Percentiles rank a stretch among this genome's conserved stretches.
These are phyloP conservation scores for Clarkia xantiana DNA, from an alignment of 345 rosid genomes.

Conservation along the genomic window DNA sequence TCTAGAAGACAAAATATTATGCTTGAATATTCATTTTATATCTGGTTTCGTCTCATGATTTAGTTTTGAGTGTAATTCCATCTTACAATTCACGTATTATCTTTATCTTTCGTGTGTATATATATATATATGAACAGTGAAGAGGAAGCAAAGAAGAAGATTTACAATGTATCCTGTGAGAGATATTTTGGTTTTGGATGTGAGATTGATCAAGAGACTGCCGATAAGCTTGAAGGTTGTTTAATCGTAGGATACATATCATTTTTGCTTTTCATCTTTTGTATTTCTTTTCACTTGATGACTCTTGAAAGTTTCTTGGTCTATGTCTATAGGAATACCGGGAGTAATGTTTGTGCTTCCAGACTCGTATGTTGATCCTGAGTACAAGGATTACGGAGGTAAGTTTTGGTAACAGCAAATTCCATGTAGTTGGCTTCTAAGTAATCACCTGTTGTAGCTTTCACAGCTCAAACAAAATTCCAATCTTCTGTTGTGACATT, in stretches of 20 bases:
- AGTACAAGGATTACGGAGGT: constrained; percentile 92
- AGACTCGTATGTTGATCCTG: constrained; percentile 85
- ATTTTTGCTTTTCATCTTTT: neutral
- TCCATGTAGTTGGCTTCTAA: neutral
- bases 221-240: constrained; percentile 79
- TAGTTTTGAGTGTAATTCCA: neutral
- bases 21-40: too few relatives aligned
- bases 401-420: constrained; percentile 6
- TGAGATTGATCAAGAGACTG: constrained; percentile 92
- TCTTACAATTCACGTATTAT: neutral
- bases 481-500: too few relatives aligned
- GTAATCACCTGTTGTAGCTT: neutral
- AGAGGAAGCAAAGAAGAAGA: constrained; percentile 84
- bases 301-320: neutral
- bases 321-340: constrained; percentile 41
- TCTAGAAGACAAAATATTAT: too few relatives aligned
- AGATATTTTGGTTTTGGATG: constrained; percentile 92
- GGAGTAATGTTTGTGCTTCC: constrained; percentile 91
- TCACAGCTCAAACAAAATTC: too few relatives aligned
- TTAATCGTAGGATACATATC: neutral
- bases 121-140: constrained; percentile 25
- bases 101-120: constrained; percentile 2
- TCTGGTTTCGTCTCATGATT: neutral
- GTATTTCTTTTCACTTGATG: neutral
- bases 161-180: constrained; percentile 93